A percentile compares a stretch with the other conserved stretches of the same genome.
phyloP scores from a whole-genome alignment of 1,139 yeast species.

The Hanseniaspora gamundiae region DNA sequence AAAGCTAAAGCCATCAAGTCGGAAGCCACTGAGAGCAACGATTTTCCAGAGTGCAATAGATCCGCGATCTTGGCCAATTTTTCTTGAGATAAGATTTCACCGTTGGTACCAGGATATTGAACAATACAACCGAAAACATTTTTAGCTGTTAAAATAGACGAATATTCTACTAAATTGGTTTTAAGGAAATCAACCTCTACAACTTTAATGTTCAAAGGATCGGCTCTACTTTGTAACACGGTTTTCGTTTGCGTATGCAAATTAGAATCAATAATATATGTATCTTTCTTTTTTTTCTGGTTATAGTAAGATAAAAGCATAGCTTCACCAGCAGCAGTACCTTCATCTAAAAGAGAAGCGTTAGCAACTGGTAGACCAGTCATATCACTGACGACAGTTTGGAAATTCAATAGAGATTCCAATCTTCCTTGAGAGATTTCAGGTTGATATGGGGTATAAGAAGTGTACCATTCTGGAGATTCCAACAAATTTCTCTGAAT shows the following conservation, averaged over 20 bases:
- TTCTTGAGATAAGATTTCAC: conserved; percentile 42
- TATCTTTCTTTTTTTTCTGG: conserved; percentile 51
- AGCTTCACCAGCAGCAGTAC: conserved; percentile 97
- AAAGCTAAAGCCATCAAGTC: conserved; percentile 83
- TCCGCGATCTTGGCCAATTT: conserved; percentile 47
- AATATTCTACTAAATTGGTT: conserved; percentile 30
- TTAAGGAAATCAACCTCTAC: conserved; percentile 38
- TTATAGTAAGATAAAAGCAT: conserved; percentile 73
- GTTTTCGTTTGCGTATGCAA: conserved; percentile 79
- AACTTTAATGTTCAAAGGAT: conserved; percentile 57
- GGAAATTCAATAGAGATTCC: conserved; percentile 80
- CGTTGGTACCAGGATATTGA: conserved; percentile 87
- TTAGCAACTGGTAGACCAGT: conserved; percentile 91
- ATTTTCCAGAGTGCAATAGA: conserved; percentile 57
- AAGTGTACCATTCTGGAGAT: conserved; percentile 96
- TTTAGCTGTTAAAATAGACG: conserved; percentile 27
- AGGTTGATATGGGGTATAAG: conserved; percentile 97
- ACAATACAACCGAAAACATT: conserved; percentile 64
- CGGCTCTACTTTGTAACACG: conserved; percentile 70
- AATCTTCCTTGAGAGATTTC: conserved; percentile 95
- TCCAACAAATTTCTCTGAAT: conserved; percentile 86
- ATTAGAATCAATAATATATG: conserved; percentile 61
- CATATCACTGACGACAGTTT: conserved; percentile 76
- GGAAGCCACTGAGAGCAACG: conserved; percentile 72
- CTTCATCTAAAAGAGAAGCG: conserved; percentile 90